Base-by-base conservation (phyloP, 768 basidiomycete species). In the Tulasnella sp. region DNA sequence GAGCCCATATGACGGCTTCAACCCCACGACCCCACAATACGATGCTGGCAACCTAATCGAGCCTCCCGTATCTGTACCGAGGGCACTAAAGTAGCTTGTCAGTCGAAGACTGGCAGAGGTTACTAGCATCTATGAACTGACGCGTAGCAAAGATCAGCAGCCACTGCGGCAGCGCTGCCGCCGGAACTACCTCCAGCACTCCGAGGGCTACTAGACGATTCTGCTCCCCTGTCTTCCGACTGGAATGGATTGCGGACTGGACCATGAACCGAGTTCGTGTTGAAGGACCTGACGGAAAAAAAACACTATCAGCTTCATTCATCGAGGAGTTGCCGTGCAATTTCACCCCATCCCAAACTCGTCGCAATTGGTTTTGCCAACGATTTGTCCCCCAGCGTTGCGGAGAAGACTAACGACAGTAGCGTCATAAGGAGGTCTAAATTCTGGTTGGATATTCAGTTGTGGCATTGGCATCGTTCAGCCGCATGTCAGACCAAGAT, bases 321-420 rank as follows among this genome's bases (percentile, higher is more conserved):
- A 50, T 2, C 41, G 37, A 76, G 54, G 72, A 37, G 7, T 69
- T 14, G 37, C 44, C 31, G 78, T 44, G 4, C 12, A 44, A 58
- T 86, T 91, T 28, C 80, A 96, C 93, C 97, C 97, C 97, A 99
- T 99, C 1, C 97, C 97, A 86, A 99, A 99, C 86, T 99, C 97
- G 84, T 99, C 97, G 85, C 96, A 95, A 84, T 97, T 97, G 0
- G 96, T 93, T 86, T 98, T 98, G 1, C 96, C 97, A 1, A 93
- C 84, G 16, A 98, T 89, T 24, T 90, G 86, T 0, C 93, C 96
- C 0, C 96, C 96, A 0, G 88, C 86, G 0, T 87, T 81, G 0
- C 88, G 87, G 2, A 99, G 86, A 14, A 92, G 86, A 5, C 86
- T 81, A 0, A 98, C 94, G 8, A 93, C 94, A 0, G 96, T 97